Base-by-base conservation (phyloP, 495 filamentous ascomycete genomes). In the Usnea hakonensis region DNA sequence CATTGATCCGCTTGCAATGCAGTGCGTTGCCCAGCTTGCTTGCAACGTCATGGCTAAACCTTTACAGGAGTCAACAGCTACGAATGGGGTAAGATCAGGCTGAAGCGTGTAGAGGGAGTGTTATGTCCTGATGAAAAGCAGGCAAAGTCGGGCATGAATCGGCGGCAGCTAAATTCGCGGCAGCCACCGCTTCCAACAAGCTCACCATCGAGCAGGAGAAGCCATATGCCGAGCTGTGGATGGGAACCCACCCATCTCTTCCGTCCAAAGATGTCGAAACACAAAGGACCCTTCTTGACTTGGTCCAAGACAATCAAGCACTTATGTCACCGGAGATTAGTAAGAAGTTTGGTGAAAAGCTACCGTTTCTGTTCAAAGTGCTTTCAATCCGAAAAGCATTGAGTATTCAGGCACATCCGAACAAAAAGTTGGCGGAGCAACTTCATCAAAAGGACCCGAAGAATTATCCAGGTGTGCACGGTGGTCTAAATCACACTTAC, bases 291-390 rank as follows among this genome's bases (percentile, higher is more conserved):
- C 82, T 98, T 19, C 88, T 96, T 64, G 92, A 96, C 61, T 79
- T 97, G 37, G 88, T 97, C 32, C 83, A 91, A 71, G 88, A 90
- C 68, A 98, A 98, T 76, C 81, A 89, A 66, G 83, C 87, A 38
- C 82, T 98, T 6, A 79, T 98, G 60, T 87, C 87, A 1, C 69
- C 77, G 3, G 82, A 88, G 13, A 81, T 97, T 54, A 85, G 78
- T 56, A 81, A 88, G 58, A 81, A 76, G 63, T 96, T 89, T 74
- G 87, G 83, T 55, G 74, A 82, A 63, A 94, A 92, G 70, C 81
- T 98, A 5, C 94, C 94, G 0, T 98, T 98, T 71, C 83, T 97
- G 9, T 95, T 98, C 85, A 98, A 98, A 77, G 91, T 98, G 36
- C 83, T 98, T 41, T 95, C 90, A 2, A 90, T 97, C 72, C 81